Conservation (phyloP, 1,284 basidiomycete species). For the Veloboletus limbatus region DNA sequence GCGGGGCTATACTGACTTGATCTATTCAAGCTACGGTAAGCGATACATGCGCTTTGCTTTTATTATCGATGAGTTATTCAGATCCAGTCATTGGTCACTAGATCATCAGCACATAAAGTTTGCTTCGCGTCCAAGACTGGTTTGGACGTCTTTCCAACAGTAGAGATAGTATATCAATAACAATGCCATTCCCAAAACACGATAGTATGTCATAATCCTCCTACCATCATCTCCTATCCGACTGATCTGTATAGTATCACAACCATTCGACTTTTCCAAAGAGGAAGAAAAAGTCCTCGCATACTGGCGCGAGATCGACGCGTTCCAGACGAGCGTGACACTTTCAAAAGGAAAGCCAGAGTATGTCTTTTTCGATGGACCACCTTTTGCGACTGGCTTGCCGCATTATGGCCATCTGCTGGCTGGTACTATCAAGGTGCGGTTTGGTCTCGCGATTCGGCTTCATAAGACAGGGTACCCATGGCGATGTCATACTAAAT, state of each 20-base stretch:
- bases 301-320: constrained; percentile 97
- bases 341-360: constrained; percentile 87
- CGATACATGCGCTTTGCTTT: background rate
- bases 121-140: too few species aligned
- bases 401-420: constrained; percentile 95
- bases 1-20: too few species aligned
- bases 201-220: constrained; percentile 22
- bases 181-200: constrained; percentile 34
- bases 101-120: too few species aligned
- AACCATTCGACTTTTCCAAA: constrained; percentile 83
- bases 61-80: constrained; percentile 7
- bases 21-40: too few species aligned
- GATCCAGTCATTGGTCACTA: constrained; percentile 20
- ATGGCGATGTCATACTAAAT: background rate
- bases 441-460: constrained; percentile 13
- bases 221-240: constrained; percentile 9
- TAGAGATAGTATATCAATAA: constrained; percentile 1
- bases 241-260: constrained; percentile 48
- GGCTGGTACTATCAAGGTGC: constrained; percentile 93
- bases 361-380: constrained; percentile 97
- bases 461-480: too few species aligned
- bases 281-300: constrained; percentile 92
- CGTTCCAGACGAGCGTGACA: constrained; percentile 93
- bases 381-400: constrained; percentile 95
- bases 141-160: constrained; percentile 2